Evolutionary conservation across 768 basidiomycete genomes (phyloP).

Genomic region (Boletus speciosus): DNA sequence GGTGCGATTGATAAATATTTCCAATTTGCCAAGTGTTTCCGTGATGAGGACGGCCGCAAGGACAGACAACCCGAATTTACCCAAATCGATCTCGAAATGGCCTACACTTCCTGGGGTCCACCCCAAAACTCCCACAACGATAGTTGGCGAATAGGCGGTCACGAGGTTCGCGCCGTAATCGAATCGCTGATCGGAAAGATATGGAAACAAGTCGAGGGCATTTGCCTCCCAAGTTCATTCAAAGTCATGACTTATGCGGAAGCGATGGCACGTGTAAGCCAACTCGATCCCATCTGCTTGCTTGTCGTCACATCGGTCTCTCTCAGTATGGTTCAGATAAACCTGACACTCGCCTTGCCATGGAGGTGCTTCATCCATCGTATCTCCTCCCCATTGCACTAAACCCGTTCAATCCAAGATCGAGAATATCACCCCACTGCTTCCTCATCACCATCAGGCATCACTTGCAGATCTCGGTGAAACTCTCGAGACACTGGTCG

Average conservation of each 20-base stretch:
- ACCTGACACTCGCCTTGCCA: slow-evolving; percentile 84
- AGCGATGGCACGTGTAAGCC: slow-evolving; percentile 82
- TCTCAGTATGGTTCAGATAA: slow-evolving; percentile 89
- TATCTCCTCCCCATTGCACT: slow-evolving; percentile 6
- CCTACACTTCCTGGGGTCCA: slow-evolving; percentile 81
- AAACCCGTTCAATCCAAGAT: slow-evolving; percentile 28
- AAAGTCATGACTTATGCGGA: slow-evolving; percentile 83
- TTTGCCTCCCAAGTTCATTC: slow-evolving; percentile 61
- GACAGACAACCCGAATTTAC: slow-evolving; percentile 98
- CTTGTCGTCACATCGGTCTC: slow-evolving; percentile 18
- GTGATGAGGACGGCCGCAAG: slow-evolving; percentile 92
- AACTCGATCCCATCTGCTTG: slow-evolving; percentile 4
- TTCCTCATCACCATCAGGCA: slow-evolving; percentile 27
- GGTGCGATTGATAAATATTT: slow-evolving; percentile 88
- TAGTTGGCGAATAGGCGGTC: slow-evolving; percentile 82
- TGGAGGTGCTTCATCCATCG: slow-evolving; percentile 59
- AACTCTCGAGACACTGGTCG: slow-evolving; percentile 31
- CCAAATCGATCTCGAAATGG: slow-evolving; percentile 96
- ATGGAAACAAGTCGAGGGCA: slow-evolving; percentile 68
- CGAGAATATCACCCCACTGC: slow-evolving; percentile 28
- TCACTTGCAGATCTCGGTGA: slow-evolving; percentile 26
- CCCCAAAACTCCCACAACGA: slow-evolving; percentile 22
- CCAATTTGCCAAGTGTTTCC: slow-evolving; percentile 91
- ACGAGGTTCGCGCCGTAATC: slow-evolving; percentile 73
- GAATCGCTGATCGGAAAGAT: slow-evolving; percentile 71